Conservation (phyloP, 257 asterid genomes). For the Nicotiana sylvestris region DNA sequence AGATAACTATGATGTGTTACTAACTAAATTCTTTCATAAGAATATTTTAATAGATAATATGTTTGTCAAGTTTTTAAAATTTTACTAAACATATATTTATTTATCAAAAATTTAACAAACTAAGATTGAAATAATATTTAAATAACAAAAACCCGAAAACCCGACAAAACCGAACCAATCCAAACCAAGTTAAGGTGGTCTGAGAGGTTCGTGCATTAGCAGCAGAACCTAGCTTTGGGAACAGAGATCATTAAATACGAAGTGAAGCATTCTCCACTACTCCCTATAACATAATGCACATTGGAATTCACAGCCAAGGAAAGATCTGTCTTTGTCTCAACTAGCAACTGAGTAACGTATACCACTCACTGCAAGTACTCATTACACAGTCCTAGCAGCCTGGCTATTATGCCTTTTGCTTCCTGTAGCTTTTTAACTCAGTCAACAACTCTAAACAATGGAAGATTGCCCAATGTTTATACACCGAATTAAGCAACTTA, state of each 20-base stretch:
- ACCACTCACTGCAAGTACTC: conserved; percentile 50
- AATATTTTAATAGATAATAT: too few relatives aligned
- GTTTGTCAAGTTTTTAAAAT: too few relatives aligned
- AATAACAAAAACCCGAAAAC: too few relatives aligned
- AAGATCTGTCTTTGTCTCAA: conserved; percentile 50
- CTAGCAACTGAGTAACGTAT: conserved; percentile 46
- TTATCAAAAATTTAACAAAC: too few relatives aligned
- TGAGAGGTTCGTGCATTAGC: conserved; percentile 29
- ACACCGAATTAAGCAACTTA: too few relatives aligned
- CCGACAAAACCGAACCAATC: too few relatives aligned
- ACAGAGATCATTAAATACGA: conserved; percentile 25
- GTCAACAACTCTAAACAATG: conserved; percentile 15
- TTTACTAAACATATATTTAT: too few relatives aligned
- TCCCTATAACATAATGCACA: conserved; percentile 35
- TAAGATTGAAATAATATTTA: too few relatives aligned
- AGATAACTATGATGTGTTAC: too few relatives aligned
- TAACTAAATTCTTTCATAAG: too few relatives aligned
- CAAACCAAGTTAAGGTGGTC: conserved; percentile 14
- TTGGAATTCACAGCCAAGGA: conserved; percentile 48
- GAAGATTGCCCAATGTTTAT: too few relatives aligned
- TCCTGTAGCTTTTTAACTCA: conserved; percentile 12
- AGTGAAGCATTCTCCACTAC: conserved; percentile 19
- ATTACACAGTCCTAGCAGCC: conserved; percentile 30
- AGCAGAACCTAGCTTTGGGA: conserved; percentile 29
- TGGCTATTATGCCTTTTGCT: conserved; percentile 25